phyloP scores from a whole-genome alignment of 2,329 filamentous ascomycete genomes.

The Neurospora sp. region DNA sequence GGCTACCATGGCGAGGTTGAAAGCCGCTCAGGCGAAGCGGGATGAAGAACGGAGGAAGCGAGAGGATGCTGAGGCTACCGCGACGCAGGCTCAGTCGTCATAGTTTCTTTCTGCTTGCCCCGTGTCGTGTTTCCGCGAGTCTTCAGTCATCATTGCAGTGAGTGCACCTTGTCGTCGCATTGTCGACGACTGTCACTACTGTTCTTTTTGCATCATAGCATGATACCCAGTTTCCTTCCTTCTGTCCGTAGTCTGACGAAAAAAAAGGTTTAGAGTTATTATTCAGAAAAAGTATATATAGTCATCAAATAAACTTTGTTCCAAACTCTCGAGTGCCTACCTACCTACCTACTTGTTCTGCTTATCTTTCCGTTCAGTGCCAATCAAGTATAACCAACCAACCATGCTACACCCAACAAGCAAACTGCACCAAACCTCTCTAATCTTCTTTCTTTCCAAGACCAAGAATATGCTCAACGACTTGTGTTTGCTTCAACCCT shows the following conservation, averaged over 20 bases:
- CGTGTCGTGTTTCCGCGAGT: neutral
- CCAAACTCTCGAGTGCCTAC: too few relatives aligned
- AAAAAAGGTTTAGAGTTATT: too few relatives aligned
- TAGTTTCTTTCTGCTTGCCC: neutral
- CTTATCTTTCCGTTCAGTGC: too few relatives aligned
- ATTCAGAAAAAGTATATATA: too few relatives aligned
- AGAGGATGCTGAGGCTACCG: slow-evolving; percentile 31
- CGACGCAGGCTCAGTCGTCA: neutral
- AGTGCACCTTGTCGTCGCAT: neutral
- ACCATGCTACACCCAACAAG: too few relatives aligned
- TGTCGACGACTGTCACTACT: neutral
- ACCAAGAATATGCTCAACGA: too few relatives aligned
- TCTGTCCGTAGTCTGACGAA: neutral
- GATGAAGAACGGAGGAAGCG: slow-evolving; percentile 37
- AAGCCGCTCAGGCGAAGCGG: slow-evolving; percentile 46
- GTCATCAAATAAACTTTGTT: too few relatives aligned
- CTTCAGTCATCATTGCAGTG: neutral
- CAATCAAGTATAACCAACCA: too few relatives aligned
- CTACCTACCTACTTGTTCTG: too few relatives aligned
- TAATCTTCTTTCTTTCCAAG: too few relatives aligned
- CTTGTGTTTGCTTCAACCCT: too few relatives aligned
- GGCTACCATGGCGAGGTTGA: slow-evolving; percentile 44
- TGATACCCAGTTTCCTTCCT: neutral
- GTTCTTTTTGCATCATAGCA: neutral
- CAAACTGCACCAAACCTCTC: too few relatives aligned